Base-by-base conservation (phyloP, 768 basidiomycete genomes). In the Mycena belliarum region DNA sequence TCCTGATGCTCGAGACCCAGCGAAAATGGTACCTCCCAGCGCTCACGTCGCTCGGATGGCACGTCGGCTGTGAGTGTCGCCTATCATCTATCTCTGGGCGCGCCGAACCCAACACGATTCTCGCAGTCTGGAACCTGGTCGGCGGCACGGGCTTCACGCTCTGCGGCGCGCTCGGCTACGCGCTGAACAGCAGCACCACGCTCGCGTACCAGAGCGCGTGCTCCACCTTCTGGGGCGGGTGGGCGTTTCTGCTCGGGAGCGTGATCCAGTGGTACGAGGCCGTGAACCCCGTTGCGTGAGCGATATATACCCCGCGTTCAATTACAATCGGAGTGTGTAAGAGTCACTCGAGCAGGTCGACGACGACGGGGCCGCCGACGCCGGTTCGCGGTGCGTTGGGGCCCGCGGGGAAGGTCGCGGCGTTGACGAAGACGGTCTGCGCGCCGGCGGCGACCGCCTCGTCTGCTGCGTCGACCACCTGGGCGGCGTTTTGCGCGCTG, bases 201-300 rank as follows among this genome's bases (percentile, higher is more conserved):
- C 76, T 72, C 16, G 73, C 74, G 40, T 86, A 84, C 61, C 76
- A 86, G 65, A 83, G 81, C 65, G 74, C 76, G 7, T 66, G 82
- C 44, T 74, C 74, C 6, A 86, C 84, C 0, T 86, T 82, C 63
- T 85, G 83, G 82, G 80, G 78, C 21, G 75, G 78, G 6, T 86
- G 83, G 82, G 84, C 80, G 4, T 87, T 87, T 72, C 70, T 87
- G 69, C 79, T 86, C 40, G 84, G 82, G 5, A 83, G 81, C 60
- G 61, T 78, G 0, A 41, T 41, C 21, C 40, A 41, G 10, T 41
- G 40, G 40, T 23, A 41, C 40, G 83, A 85, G 68, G 72, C 70
- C 42, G 75, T 79, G n/a, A 77, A 79, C 43, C 29, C 41, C 6
- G 25, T 50, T n/a, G n/a, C 40, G 24, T 41, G 40, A 50, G 18